These are phyloP conservation scores for Rhinocladiella mackenziei DNA, from an alignment of 2,329 filamentous ascomycete genomes.

Conservation along the genomic window DNA sequence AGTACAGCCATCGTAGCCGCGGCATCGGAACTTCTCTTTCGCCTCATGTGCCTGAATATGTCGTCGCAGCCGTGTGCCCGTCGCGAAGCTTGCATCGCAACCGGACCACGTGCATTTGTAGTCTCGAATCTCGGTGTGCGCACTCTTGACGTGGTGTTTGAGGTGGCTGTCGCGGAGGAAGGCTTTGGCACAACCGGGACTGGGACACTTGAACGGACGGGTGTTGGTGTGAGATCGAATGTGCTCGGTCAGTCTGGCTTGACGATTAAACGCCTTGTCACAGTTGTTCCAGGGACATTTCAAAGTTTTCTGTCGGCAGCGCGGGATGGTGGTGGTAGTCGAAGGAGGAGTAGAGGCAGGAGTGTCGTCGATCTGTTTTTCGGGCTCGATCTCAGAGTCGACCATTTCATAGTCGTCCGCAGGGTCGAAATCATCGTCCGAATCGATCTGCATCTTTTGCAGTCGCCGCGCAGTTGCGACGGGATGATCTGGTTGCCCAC, in stretches of 20 bases:
- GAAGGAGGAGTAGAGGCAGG: conserved; percentile 30
- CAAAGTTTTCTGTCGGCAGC: conserved; percentile 72
- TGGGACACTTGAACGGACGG: conserved; percentile 69
- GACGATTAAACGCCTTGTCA: conserved; percentile 80
- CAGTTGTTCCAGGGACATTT: conserved; percentile 71
- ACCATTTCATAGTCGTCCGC: conserved; percentile 19
- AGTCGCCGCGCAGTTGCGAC: conserved; percentile 9
- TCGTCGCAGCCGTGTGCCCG: conserved; percentile 69
- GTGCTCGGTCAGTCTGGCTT: conserved; percentile 73
- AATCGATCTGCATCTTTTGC: conserved; percentile 21
- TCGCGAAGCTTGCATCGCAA: conserved; percentile 78
- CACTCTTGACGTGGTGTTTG: conserved; percentile 76
- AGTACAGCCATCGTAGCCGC: conserved; percentile 64
- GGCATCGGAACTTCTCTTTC: conserved; percentile 70
- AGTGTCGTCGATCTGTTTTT: conserved; percentile 19
- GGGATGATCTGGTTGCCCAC: not conserved
- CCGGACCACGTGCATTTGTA: conserved; percentile 67
- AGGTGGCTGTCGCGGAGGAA: conserved; percentile 86
- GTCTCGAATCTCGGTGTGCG: conserved; percentile 67
- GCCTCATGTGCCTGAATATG: conserved; percentile 76
- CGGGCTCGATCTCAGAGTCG: conserved; percentile 6
- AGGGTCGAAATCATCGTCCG: conserved; percentile 26
- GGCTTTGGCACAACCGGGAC: conserved; percentile 70
- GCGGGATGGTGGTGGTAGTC: conserved; percentile 33
- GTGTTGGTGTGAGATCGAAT: conserved; percentile 81